Evolutionary conservation across 176 grass and related monocot genomes (phyloP).

Genomic region (Zizania latifolia): DNA sequence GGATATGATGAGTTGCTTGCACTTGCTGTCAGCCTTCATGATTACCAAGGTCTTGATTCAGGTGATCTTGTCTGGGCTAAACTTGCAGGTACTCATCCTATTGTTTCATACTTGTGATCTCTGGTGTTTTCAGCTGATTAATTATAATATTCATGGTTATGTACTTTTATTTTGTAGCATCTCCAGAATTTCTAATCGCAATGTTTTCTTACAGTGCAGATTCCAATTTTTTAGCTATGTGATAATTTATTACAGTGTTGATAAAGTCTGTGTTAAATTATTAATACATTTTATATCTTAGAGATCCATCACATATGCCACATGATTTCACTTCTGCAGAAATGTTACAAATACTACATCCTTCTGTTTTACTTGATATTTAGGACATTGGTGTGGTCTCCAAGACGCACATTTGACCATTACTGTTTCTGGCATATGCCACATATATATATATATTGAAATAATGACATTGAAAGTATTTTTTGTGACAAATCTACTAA

Average conservation of each 20-base stretch:
- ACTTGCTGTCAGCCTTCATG: conserved; percentile 87
- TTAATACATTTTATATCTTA: not conserved
- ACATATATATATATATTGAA: not conserved
- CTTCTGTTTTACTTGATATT: not conserved
- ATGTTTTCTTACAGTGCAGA: not conserved
- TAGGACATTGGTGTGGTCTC: not conserved
- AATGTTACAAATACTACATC: not conserved
- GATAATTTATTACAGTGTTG: not conserved
- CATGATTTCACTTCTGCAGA: conserved; percentile 8
- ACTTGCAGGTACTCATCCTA: conserved; percentile 71
- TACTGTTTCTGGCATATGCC: not conserved
- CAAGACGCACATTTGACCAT: not conserved
- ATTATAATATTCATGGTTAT: not conserved
- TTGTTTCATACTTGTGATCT: not conserved
- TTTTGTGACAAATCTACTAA: too few relatives aligned
- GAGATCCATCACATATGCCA: not conserved
- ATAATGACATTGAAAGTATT: not conserved
- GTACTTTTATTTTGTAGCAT: not conserved
- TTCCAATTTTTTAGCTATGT: not conserved
- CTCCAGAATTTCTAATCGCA: not conserved
- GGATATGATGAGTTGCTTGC: conserved; percentile 77
- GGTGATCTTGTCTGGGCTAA: conserved; percentile 99
- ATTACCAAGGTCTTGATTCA: conserved; percentile 79
- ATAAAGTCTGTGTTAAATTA: not conserved
- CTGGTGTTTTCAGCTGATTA: conserved; percentile 11